Evolutionary conservation across 2,329 filamentous ascomycete genomes (phyloP), one percentile per base, ranked within the genome.

Genomic region (Neofusicoccum sp.): DNA sequence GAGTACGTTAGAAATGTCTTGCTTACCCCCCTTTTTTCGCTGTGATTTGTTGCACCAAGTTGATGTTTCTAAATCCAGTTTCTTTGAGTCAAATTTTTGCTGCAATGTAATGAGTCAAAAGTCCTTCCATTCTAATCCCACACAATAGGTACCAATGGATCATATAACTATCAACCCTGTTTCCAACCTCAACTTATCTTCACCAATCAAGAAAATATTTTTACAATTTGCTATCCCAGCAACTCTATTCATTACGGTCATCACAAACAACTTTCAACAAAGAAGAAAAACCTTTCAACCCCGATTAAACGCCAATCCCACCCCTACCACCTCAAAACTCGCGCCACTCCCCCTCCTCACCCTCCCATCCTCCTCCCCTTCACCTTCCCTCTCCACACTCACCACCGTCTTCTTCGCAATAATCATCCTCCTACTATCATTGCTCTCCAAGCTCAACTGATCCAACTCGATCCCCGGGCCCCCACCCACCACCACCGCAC

Each of bases 331-430:
- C 28, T 4, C 29, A 5, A 37, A 43, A 37, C 28, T 39, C 4
- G 37, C 39, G 8, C 52, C 44, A 8, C 39, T 43, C 28, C 52
- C 29, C 28, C 28, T 22, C 37, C 52, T n/a, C 12, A 14, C 47
- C 47, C 45, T 12, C 5, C 12, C 14, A 4, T n/a, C 14, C 7
- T 41, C 22, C 4, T 45, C 41, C 16, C n/a, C 29, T 16, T 45
- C 54, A 1, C 54, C 59, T 16, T 62, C 59, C 11, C 48, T 28
- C 58, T 75, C 71, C 5, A 75, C 67, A 56, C 65, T 71, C 39
- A 75, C 67, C 8, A 71, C 71, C n/a, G 70, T 72, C 59, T 67
- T 70, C 61, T 74, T 74, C 22, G 66, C 69, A 43, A 75, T 73
- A 14, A 73, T 68, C 61, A 72, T 61, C 29, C 43, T 41, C 29